Percentiles rank a stretch among this genome's conserved stretches.
These are phyloP conservation scores for Starmera dryadoides DNA, from an alignment of 805 yeast species.

Conservation along the genomic window DNA sequence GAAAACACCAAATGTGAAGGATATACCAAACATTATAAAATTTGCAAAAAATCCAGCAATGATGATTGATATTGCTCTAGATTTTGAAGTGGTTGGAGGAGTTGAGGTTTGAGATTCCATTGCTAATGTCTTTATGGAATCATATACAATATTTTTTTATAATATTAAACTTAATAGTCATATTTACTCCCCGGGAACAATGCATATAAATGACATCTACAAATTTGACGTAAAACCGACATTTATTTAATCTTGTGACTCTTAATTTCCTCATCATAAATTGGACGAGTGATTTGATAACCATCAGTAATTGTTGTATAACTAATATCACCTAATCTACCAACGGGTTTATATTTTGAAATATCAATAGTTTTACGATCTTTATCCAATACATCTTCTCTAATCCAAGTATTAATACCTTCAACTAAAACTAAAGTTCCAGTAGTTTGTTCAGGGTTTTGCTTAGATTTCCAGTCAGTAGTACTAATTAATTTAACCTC, in stretches of 20 bases:
- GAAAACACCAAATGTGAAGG: slow-evolving; percentile 30
- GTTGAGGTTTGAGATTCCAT: no score
- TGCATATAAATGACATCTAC: no score
- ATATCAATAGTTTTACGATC: slow-evolving; percentile 33
- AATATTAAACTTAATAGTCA: no score
- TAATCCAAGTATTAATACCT: slow-evolving; percentile 48
- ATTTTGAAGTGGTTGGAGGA: no score
- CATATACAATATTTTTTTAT: no score
- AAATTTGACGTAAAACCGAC: no score
- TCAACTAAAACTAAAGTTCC: slow-evolving; percentile 41
- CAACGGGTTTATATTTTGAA: slow-evolving; percentile 42
- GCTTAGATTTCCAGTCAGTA: slow-evolving; percentile 38
- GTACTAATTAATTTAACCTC: slow-evolving; percentile 42
- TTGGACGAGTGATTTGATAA: slow-evolving; percentile 15
- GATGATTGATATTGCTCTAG: slow-evolving; percentile 5
- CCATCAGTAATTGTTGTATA: slow-evolving; percentile 39
- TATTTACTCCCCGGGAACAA: no score
- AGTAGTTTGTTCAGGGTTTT: slow-evolving; percentile 24
- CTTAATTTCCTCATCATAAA: no score
- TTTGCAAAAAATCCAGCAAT: slow-evolving; percentile 19
- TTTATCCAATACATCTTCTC: slow-evolving; percentile 45
- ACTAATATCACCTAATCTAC: slow-evolving; percentile 45
- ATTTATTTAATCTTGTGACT: no score
- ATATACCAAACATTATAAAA: slow-evolving; percentile 29
- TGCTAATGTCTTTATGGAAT: no score